A percentile compares a stretch with the other conserved stretches of the same genome.
Evolutionary conservation across 208 protist species (phyloP).

Genomic region (Crithidia sp.): DNA sequence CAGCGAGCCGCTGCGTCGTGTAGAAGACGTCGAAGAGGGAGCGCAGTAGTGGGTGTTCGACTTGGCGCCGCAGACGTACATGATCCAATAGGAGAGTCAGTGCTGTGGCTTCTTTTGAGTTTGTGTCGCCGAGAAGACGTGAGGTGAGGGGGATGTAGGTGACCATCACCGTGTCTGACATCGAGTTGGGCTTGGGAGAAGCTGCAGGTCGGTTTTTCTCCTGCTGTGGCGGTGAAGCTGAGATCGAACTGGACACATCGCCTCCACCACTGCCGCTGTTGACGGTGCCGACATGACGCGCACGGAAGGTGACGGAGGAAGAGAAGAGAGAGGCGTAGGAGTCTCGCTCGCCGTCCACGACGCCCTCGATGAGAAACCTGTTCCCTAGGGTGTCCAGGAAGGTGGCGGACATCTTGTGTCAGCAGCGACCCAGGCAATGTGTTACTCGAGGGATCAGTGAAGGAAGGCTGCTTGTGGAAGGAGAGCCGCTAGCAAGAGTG

Average conservation of each 20-base stretch:
- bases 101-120: slow-evolving; percentile 4
- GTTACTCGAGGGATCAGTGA: no score
- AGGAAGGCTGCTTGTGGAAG: no score
- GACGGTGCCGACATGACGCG: background rate
- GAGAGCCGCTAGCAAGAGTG: no score
- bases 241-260: no score
- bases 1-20: slow-evolving; percentile 3
- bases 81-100: slow-evolving; percentile 13
- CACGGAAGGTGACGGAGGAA: slow-evolving; percentile 13
- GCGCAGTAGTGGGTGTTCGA: slow-evolving; percentile 28
- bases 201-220: no score
- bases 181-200: background rate
- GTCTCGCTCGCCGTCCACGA: slow-evolving; percentile 5
- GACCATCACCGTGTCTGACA: slow-evolving; percentile 6
- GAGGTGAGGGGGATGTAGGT: slow-evolving; percentile 32
- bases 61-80: slow-evolving; percentile 22
- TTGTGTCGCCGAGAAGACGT: slow-evolving; percentile 12
- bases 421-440: background rate
- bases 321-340: slow-evolving; percentile 30
- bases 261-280: background rate
- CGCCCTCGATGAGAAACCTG: slow-evolving; percentile 10
- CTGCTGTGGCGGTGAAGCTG: no score
- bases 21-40: slow-evolving; percentile 33
- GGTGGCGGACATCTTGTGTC: slow-evolving; percentile 11
- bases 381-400: slow-evolving; percentile 19